These are phyloP conservation scores for Spirogloea muscicola DNA, from an alignment of 139 green algal species.

Conservation along the genomic window DNA sequence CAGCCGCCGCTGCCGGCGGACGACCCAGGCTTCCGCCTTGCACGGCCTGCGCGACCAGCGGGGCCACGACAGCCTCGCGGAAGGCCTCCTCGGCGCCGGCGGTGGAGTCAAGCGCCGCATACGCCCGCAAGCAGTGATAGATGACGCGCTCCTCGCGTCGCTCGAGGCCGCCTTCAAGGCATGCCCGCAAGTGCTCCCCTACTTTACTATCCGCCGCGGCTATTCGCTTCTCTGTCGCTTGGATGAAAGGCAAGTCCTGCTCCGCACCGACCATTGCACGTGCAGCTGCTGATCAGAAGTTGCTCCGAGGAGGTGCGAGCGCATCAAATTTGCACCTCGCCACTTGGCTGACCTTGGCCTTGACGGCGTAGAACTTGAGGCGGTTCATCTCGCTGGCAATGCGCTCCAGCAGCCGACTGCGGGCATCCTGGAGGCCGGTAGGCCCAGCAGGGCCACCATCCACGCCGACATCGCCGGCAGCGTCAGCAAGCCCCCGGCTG, in stretches of 20 bases:
- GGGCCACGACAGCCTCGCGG: conserved; percentile 58
- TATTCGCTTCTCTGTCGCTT: conserved; percentile 65
- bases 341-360: conserved; percentile 49
- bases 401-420: conserved; percentile 73
- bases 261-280: neutral
- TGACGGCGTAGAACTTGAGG: conserved; percentile 70
- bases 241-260: conserved; percentile 72
- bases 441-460: conserved; percentile 61
- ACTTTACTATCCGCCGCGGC: conserved; percentile 52
- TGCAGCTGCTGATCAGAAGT: no score
- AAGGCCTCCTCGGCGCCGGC: conserved; percentile 64
- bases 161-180: conserved; percentile 29
- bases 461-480: conserved; percentile 89
- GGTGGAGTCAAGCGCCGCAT: conserved; percentile 63
- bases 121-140: conserved; percentile 74
- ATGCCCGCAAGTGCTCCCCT: conserved; percentile 48
- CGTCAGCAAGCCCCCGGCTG: no score
- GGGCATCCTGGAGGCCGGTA: conserved; percentile 53
- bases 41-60: no score
- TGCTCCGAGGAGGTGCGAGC: neutral
- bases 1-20: no score
- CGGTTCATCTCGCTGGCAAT: conserved; percentile 80
- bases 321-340: neutral
- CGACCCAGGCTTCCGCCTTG: neutral
- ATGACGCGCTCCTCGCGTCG: conserved; percentile 47